Conservation (phyloP, 495 filamentous ascomycete genomes). For the Tuber indicum region DNA sequence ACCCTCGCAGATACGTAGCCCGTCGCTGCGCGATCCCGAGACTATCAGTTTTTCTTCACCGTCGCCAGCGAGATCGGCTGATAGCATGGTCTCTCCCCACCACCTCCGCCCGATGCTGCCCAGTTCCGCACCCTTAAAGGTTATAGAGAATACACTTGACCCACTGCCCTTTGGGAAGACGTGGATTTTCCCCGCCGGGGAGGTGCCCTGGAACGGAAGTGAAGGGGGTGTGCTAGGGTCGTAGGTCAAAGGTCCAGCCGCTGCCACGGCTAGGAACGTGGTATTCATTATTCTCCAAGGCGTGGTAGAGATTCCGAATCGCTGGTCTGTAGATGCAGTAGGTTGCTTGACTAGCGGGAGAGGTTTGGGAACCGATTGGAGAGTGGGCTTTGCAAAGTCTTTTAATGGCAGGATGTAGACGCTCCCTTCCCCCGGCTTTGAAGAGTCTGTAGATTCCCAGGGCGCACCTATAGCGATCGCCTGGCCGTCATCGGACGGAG, state of each 20-base stretch:
- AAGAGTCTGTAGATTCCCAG: constrained; percentile 32
- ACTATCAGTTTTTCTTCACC: constrained; percentile 25
- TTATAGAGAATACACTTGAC: constrained; percentile 15
- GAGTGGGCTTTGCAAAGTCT: not conserved
- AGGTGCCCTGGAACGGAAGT: constrained; percentile 20
- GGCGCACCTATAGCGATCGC: constrained; percentile 35
- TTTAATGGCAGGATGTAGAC: constrained; percentile 38
- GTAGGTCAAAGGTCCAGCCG: constrained; percentile 37
- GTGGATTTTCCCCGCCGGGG: constrained; percentile 26
- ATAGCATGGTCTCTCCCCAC: constrained; percentile 34
- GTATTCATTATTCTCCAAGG: constrained; percentile 12
- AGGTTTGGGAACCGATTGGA: not conserved
- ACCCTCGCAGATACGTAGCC: constrained; percentile 16
- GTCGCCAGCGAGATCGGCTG: constrained; percentile 23
- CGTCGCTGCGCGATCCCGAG: constrained; percentile 18
- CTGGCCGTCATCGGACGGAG: constrained; percentile 6
- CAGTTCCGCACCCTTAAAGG: constrained; percentile 28
- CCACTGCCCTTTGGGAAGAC: constrained; percentile 23
- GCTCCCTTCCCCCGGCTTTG: constrained; percentile 29
- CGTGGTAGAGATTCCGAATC: constrained; percentile 30
- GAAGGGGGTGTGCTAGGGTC: constrained; percentile 18
- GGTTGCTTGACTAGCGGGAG: constrained; percentile 1
- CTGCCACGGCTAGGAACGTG: constrained; percentile 32
- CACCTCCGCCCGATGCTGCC: constrained; percentile 31
- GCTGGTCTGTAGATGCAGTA: constrained; percentile 19